These are phyloP conservation scores for Zygosaccharomyces siamensis DNA, from an alignment of 805 yeast genomes.

Conservation along the genomic window DNA sequence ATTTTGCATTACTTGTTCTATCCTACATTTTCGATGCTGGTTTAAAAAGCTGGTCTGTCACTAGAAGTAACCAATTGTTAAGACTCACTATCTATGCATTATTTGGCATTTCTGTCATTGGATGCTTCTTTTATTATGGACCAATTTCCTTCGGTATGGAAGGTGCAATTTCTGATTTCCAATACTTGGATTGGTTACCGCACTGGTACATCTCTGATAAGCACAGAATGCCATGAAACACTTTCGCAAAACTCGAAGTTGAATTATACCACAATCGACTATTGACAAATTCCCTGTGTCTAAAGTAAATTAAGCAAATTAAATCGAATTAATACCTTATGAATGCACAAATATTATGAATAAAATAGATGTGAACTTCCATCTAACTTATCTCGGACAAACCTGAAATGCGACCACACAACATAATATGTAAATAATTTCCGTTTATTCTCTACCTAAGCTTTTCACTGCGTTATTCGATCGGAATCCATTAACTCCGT, in stretches of 20 bases:
- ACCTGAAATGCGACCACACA: not conserved
- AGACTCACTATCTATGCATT: constrained; percentile 37
- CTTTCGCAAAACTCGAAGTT: not conserved
- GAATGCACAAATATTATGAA: constrained; percentile 2
- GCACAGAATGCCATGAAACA: constrained; percentile 8
- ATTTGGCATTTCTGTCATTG: constrained; percentile 43
- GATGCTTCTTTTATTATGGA: constrained; percentile 55
- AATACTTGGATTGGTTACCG: constrained; percentile 45
- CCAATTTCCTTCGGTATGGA: constrained; percentile 66
- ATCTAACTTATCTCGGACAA: not conserved
- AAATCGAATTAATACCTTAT: constrained; percentile 4
- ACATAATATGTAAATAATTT: constrained; percentile 1
- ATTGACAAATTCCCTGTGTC: constrained; percentile 1
- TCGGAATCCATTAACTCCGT: constrained; percentile 31
- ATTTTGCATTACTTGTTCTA: constrained; percentile 61
- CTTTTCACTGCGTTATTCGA: constrained; percentile 30
- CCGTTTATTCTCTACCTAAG: not conserved
- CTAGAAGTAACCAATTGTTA: constrained; percentile 24
- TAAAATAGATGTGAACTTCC: not conserved
- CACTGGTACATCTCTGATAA: constrained; percentile 42
- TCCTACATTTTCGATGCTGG: constrained; percentile 50
- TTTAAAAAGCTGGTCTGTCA: constrained; percentile 31
- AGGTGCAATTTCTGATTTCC: constrained; percentile 40
- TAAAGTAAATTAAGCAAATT: not conserved
- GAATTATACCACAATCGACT: not conserved